Evolutionary conservation across 768 basidiomycete genomes (phyloP).

Genomic region (Macrocybe gigantea): DNA sequence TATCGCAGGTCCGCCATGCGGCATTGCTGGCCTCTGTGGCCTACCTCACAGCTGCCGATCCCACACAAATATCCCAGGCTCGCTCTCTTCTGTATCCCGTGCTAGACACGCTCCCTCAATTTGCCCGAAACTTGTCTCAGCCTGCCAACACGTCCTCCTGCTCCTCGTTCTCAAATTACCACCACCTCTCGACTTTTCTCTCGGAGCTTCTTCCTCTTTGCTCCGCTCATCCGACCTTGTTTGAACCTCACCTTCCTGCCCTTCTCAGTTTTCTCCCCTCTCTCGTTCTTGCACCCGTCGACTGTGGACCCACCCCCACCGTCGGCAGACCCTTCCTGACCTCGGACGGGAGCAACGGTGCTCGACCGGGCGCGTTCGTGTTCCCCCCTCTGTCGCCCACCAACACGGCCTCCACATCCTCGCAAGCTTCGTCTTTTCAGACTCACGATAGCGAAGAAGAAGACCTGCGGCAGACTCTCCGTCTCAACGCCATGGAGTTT

Average conservation of each 20-base stretch:
- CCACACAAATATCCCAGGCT: conserved; percentile 54
- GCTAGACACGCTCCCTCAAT: conserved; percentile 65
- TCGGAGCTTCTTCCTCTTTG: conserved; percentile 67
- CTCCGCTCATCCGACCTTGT: conserved; percentile 61
- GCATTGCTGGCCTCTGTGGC: conserved; percentile 65
- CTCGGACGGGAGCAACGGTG: conserved; percentile 10
- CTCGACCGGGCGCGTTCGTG: conserved; percentile 31
- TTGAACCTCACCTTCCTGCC: conserved; percentile 62
- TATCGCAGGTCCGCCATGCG: conserved; percentile 60
- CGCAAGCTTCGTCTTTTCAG: conserved; percentile 1
- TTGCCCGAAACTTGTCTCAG: conserved; percentile 32
- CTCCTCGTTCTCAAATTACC: conserved; percentile 27
- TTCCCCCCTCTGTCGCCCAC: conserved; percentile 27
- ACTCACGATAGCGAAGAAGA: conserved; percentile 39
- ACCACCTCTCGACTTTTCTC: conserved; percentile 60
- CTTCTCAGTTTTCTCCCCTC: conserved; percentile 67
- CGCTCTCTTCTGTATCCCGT: conserved; percentile 60
- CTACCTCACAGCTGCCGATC: conserved; percentile 60
- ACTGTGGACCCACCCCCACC: conserved; percentile 46
- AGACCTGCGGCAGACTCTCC: conserved; percentile 64
- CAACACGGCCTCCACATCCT: neutral
- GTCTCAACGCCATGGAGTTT: conserved; percentile 74
- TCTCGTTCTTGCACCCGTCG: conserved; percentile 56
- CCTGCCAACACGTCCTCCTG: conserved; percentile 9
- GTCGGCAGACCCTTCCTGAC: conserved; percentile 38